A percentile compares a stretch with the other conserved stretches of the same genome.
phyloP scores from a whole-genome alignment of 164 flowering plant genomes.

The Chimonanthus salicifolius region DNA sequence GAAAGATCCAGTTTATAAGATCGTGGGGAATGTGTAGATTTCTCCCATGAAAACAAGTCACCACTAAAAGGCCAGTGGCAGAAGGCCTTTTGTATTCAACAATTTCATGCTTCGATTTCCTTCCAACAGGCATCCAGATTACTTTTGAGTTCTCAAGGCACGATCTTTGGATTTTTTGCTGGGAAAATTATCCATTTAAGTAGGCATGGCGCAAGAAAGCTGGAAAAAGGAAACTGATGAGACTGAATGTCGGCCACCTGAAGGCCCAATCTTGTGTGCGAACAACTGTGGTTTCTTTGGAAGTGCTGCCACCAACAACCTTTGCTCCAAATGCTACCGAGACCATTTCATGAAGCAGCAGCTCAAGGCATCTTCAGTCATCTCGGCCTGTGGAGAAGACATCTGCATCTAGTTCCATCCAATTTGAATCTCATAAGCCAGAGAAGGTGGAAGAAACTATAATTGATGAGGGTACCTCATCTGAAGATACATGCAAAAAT shows the following conservation, averaged over 20 bases:
- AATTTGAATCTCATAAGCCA: conserved; percentile 9
- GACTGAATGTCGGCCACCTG: conserved; percentile 26
- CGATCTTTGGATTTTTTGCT: not conserved
- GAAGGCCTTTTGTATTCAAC: not conserved
- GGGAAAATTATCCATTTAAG: not conserved
- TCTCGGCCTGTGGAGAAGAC: conserved; percentile 7
- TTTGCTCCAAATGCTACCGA: conserved; percentile 31
- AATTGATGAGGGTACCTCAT: conserved; percentile 11
- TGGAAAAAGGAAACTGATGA: conserved; percentile 28
- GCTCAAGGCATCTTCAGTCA: conserved; percentile 9
- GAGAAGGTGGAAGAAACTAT: conserved; percentile 13
- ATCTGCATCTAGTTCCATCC: conserved; percentile 10
- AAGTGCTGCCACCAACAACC: conserved; percentile 24
- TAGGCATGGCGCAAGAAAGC: conserved; percentile 30
- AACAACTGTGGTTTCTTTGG: conserved; percentile 36
- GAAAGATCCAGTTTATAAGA: not conserved
- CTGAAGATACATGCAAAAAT: conserved; percentile 6
- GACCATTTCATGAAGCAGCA: conserved; percentile 25
- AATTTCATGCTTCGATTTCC: not conserved
- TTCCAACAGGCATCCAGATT: not conserved
- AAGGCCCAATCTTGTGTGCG: conserved; percentile 24
- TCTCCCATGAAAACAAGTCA: not conserved
- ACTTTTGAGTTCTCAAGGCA: not conserved
- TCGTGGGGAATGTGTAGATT: not conserved
- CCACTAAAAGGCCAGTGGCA: not conserved